Conservation (phyloP, 805 yeast species). For the Schwanniomyces yamadae region DNA sequence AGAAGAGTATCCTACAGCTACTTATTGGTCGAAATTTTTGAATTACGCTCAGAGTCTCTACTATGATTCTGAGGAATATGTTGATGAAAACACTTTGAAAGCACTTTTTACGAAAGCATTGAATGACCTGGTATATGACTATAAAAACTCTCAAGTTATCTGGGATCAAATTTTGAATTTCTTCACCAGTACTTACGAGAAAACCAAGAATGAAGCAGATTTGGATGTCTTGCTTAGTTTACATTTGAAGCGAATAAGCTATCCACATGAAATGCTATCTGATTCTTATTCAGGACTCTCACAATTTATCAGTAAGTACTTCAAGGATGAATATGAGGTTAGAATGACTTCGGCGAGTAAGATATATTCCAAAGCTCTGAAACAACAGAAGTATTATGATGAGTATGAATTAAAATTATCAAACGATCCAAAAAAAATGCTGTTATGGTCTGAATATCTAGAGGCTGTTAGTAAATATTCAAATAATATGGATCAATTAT, state of each 20-base stretch:
- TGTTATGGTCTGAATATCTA: slow-evolving; percentile 35
- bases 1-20: slow-evolving; percentile 19
- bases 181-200: slow-evolving; percentile 6
- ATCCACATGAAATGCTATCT: slow-evolving; percentile 43
- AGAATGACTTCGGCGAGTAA: slow-evolving; percentile 38
- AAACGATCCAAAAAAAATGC: slow-evolving; percentile 13
- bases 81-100: slow-evolving; percentile 6
- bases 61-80: slow-evolving; percentile 2
- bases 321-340: slow-evolving; percentile 26
- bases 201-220: slow-evolving; percentile 9
- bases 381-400: slow-evolving; percentile 31
- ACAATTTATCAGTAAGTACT: slow-evolving; percentile 33
- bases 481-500: slow-evolving; percentile 9
- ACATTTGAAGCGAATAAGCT: slow-evolving; percentile 30
- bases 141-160: slow-evolving; percentile 14
- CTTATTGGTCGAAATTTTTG: slow-evolving; percentile 21
- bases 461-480: slow-evolving; percentile 22
- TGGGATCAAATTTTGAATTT: slow-evolving; percentile 17
- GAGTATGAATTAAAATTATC: slow-evolving; percentile 27
- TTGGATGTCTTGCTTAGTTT: slow-evolving; percentile 19
- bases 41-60: slow-evolving; percentile 10
- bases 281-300: slow-evolving; percentile 42
- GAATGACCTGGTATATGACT: slow-evolving; percentile 25
- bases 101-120: slow-evolving; percentile 19
- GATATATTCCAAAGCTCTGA: slow-evolving; percentile 28